A percentile compares a stretch with the other conserved stretches of the same genome.
Evolutionary conservation across 2,329 filamentous ascomycete species (phyloP).

Genomic region (Aspergillus carbonarius): DNA sequence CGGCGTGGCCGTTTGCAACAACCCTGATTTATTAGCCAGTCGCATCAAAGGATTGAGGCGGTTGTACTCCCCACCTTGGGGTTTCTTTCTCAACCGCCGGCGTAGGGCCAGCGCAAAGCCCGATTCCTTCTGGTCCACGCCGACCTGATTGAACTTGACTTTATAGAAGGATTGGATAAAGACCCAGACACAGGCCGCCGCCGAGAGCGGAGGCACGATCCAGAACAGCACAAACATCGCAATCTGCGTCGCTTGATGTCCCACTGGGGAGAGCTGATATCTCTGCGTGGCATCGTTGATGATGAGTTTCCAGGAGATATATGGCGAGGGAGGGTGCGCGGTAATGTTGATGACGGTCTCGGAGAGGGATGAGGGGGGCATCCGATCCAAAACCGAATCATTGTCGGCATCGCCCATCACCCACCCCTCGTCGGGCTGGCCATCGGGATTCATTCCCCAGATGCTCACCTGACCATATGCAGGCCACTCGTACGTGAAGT

Average conservation of each 20-base stretch:
- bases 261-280: slow-evolving; percentile 54
- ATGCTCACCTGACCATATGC: slow-evolving; percentile 60
- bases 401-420: slow-evolving; percentile 62
- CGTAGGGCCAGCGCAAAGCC: slow-evolving; percentile 6
- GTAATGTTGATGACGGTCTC: slow-evolving; percentile 60
- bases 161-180: slow-evolving; percentile 63
- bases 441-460: slow-evolving; percentile 65
- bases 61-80: neutral
- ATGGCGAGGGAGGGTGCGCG: slow-evolving; percentile 51
- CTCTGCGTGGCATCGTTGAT: slow-evolving; percentile 55
- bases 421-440: slow-evolving; percentile 58
- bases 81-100: neutral
- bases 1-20: slow-evolving; percentile 33
- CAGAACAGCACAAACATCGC: slow-evolving; percentile 54
- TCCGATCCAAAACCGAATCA: slow-evolving; percentile 59
- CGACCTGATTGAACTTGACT: slow-evolving; percentile 61
- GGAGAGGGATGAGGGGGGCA: slow-evolving; percentile 59
- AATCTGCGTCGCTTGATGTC: slow-evolving; percentile 55
- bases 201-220: slow-evolving; percentile 53
- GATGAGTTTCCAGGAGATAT: slow-evolving; percentile 55
- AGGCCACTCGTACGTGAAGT: slow-evolving; percentile 65
- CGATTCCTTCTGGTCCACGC: slow-evolving; percentile 48
- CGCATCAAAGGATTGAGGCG: slow-evolving; percentile 29
- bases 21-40: slow-evolving; percentile 32
- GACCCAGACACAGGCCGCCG: slow-evolving; percentile 50